Evolutionary conservation across 179 eudicot species (phyloP).

Genomic region (Kewa caespitosa): DNA sequence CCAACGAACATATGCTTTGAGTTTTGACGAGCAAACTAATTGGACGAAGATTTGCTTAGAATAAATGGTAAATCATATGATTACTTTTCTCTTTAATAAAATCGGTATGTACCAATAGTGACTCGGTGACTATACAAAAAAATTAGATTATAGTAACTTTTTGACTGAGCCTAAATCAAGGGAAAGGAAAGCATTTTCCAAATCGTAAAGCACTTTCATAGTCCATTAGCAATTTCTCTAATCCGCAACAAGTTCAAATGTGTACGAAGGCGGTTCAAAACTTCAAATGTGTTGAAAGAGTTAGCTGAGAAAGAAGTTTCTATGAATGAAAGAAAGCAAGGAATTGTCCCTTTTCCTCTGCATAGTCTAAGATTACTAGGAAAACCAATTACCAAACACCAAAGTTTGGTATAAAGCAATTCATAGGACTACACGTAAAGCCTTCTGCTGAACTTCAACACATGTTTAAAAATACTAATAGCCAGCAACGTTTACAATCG

Average conservation of each 20-base stretch:
- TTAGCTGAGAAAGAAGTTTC: slow-evolving; percentile 11
- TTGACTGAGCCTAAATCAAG: neutral
- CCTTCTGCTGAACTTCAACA: neutral
- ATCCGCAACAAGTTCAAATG: neutral
- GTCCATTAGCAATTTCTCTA: neutral
- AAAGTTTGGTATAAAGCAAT: slow-evolving; percentile 31
- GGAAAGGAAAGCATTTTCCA: neutral
- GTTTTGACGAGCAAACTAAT: too few relatives aligned
- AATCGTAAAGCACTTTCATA: neutral
- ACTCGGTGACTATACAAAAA: too few relatives aligned
- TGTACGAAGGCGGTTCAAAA: too few relatives aligned
- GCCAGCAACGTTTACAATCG: too few relatives aligned
- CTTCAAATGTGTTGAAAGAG: neutral
- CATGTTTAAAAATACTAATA: too few relatives aligned
- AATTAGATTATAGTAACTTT: too few relatives aligned
- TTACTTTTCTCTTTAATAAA: too few relatives aligned
- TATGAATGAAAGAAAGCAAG: slow-evolving; percentile 20
- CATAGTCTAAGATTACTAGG: neutral
- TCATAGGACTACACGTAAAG: slow-evolving; percentile 24
- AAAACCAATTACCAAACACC: neutral
- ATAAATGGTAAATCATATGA: too few relatives aligned
- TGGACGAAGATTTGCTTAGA: too few relatives aligned
- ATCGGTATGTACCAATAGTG: too few relatives aligned
- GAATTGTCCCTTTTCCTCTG: slow-evolving; percentile 24
- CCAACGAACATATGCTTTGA: too few relatives aligned